Base-by-base conservation (phyloP, 2,329 filamentous ascomycete genomes). In the Sclerotinia spermophila region DNA sequence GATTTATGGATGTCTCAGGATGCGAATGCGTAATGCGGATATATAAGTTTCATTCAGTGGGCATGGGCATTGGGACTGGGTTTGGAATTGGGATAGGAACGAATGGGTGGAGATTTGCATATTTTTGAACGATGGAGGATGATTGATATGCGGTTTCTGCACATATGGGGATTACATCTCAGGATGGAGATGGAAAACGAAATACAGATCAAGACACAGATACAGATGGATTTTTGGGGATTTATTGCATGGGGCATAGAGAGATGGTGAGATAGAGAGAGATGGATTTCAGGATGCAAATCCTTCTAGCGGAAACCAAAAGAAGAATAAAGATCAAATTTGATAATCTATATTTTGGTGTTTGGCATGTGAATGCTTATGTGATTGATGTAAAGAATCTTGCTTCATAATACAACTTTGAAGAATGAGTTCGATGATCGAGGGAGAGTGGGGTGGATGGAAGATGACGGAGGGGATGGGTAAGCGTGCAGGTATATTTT, bases 81-180 rank as follows among this genome's bases (percentile, higher is more conserved):
- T 30, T 53, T 66, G 33, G 44, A 45, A 53, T n/a, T 53, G 13
- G 30, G 30, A 5, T 7, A 30, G 15, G 56, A 42, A 64, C 27
- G 33, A 27, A 44, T 19, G 44, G 24, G 27, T 30, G 61, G 61
- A 65, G 33, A 40, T 51, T 65, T 53, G 17, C 38, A 42, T 53
- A 53, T n/a, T 53, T 30, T n/a, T 66, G 17, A 53, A 53, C 30
- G 62, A 62, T 2, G 51, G 62, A 38, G 35, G 45, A 53, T 65
- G 44, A 64, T 38, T 51, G 62, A 53, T 30, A 40, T 19, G 48
- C 48, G 5, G 35, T 30, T 53, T 30, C 35, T 66, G 33, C n/a
- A 66, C 62, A 66, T 53, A 66, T 40, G 62, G 62, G 33, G 21
- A 40, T 40, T 42, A 21, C 62, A 42, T 30, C 30, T 66, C 45